Conservation (phyloP, 495 filamentous ascomycete species). For the Daldinia loculata region DNA sequence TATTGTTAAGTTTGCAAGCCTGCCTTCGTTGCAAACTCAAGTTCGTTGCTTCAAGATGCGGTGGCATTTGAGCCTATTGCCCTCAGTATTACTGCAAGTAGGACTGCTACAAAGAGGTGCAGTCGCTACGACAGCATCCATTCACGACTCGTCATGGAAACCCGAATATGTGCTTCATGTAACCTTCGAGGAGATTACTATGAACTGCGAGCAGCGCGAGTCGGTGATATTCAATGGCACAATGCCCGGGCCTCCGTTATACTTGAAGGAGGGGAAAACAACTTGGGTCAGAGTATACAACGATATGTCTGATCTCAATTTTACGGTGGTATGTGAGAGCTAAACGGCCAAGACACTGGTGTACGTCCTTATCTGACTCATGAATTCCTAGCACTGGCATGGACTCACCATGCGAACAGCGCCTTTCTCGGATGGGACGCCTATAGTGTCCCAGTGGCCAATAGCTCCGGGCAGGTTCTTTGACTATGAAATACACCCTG, state of each 20-base stretch:
- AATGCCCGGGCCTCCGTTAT: constrained; percentile 60
- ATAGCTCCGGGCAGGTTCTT: constrained; percentile 67
- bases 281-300: constrained; percentile 70
- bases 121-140: constrained; percentile 28
- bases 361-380: constrained; percentile 24
- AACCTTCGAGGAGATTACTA: constrained; percentile 48
- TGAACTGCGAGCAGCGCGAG: constrained; percentile 55
- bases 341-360: neutral
- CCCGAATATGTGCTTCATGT: constrained; percentile 62
- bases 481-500: constrained; percentile 66
- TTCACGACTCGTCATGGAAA: constrained; percentile 41
- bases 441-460: constrained; percentile 64
- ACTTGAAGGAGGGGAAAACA: constrained; percentile 56
- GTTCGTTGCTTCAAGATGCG: constrained; percentile 35
- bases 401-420: constrained; percentile 63
- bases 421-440: constrained; percentile 66
- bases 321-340: constrained; percentile 60
- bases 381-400: constrained; percentile 65
- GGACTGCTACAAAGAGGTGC: constrained; percentile 35
- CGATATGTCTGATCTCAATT: constrained; percentile 60
- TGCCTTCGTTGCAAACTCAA: constrained; percentile 12
- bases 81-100: constrained; percentile 31
- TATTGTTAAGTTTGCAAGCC: constrained; percentile 23
- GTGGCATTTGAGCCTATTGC: constrained; percentile 37
- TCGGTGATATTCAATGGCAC: constrained; percentile 64